Conservation (phyloP, 305 asterid species). For the Nicotiana rustica region DNA sequence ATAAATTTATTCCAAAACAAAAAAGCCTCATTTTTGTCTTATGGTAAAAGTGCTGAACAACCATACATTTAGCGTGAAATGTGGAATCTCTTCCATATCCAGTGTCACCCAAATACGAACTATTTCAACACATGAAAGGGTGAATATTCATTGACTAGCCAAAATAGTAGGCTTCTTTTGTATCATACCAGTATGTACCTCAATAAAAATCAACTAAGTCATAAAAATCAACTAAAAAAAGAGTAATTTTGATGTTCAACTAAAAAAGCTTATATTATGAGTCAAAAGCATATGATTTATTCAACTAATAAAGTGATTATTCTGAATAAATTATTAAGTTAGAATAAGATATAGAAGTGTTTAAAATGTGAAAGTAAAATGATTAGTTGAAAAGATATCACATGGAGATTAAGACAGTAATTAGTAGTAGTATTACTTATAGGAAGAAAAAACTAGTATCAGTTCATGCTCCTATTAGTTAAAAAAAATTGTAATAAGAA, state of each 20-base stretch:
- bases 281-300: constrained; percentile 16
- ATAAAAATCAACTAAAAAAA: neutral
- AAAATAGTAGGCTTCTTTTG: constrained; percentile 1
- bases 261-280: neutral
- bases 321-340: neutral
- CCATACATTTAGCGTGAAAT: neutral
- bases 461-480: neutral
- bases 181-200: constrained; percentile 2
- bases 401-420: neutral
- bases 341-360: neutral
- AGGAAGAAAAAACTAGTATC: neutral
- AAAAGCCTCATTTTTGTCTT: neutral
- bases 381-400: constrained; percentile 5
- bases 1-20: neutral
- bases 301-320: neutral
- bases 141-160: constrained; percentile 11
- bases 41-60: neutral
- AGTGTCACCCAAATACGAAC: constrained; percentile 2
- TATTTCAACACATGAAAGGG: constrained; percentile 12
- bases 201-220: constrained; percentile 27
- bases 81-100: neutral
- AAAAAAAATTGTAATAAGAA: neutral
- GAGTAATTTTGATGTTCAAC: neutral
- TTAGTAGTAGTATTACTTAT: neutral
- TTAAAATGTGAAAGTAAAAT: neutral